Evolutionary conservation across 768 basidiomycete genomes (phyloP).

Genomic region (Phylloporus arenicola): DNA sequence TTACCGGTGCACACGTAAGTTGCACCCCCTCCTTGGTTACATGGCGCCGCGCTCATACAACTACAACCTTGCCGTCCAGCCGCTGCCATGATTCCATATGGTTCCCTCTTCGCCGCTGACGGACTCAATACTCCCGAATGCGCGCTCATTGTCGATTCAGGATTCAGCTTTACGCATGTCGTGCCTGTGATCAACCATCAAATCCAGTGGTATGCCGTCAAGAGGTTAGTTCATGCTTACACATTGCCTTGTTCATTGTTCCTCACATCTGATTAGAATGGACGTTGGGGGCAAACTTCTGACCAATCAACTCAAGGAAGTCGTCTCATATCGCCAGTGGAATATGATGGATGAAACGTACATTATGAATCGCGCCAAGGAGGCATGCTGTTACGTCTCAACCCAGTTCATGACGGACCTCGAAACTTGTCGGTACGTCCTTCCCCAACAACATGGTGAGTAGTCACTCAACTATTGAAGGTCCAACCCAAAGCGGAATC

Average conservation of each 20-base stretch:
- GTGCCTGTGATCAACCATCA: conserved; percentile 74
- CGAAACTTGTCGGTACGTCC: conserved; percentile 70
- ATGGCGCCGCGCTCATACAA: conserved; percentile 16
- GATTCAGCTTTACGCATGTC: conserved; percentile 92
- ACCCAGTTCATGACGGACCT: conserved; percentile 66
- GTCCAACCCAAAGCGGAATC: conserved; percentile 49
- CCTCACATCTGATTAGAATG: conserved; percentile 51
- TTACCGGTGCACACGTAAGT: conserved; percentile 75
- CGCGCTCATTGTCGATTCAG: conserved; percentile 77
- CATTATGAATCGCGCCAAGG: conserved; percentile 91
- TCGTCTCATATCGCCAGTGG: conserved; percentile 94
- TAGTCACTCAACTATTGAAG: conserved; percentile 34
- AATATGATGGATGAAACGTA: conserved; percentile 98
- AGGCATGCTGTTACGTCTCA: conserved; percentile 84
- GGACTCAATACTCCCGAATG: conserved; percentile 65
- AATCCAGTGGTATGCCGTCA: conserved; percentile 76
- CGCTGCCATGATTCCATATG: conserved; percentile 73
- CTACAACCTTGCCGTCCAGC: conserved; percentile 41
- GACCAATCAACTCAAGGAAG: conserved; percentile 92
- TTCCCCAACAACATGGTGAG: conserved; percentile 12
- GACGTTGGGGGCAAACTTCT: conserved; percentile 94
- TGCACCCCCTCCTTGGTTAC: conserved; percentile 13
- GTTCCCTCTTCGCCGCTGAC: conserved; percentile 55
- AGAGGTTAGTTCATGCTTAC: conserved; percentile 48
- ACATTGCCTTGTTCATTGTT: conserved; percentile 8